These are phyloP conservation scores for Phoma sp. DNA, from an alignment of 2,329 filamentous ascomycete species.

Conservation along the genomic window DNA sequence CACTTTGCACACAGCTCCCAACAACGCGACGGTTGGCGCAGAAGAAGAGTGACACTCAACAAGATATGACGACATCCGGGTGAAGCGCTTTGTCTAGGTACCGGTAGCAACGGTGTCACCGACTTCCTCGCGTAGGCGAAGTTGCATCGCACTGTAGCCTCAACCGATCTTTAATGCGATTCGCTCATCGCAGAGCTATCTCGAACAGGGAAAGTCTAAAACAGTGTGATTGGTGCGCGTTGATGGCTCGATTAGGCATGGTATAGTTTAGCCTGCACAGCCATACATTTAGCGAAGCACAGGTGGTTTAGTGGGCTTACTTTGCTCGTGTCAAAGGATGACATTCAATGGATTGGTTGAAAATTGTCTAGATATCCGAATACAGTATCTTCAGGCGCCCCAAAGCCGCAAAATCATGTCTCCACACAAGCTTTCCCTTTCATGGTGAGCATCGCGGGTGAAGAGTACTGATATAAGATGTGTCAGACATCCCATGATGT, in stretches of 20 bases:
- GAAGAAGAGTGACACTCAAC: not conserved
- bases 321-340: not conserved
- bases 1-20: not conserved
- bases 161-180: conserved; percentile 1
- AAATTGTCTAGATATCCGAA: not conserved
- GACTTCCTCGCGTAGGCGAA: not conserved
- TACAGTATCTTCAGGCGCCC: not conserved
- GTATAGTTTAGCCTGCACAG: conserved; percentile 5
- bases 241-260: conserved; percentile 22
- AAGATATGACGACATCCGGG: not conserved
- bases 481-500: not conserved
- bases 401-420: not conserved
- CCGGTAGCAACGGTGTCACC: not conserved
- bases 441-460: conserved; percentile 1
- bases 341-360: not conserved
- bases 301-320: not conserved
- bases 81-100: not conserved
- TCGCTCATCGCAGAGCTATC: conserved; percentile 10
- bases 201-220: not conserved
- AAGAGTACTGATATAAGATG: conserved; percentile 2
- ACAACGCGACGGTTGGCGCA: not conserved
- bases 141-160: not conserved
- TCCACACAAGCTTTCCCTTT: conserved; percentile 2
- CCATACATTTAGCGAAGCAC: not conserved
- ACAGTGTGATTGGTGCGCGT: conserved; percentile 29